Percentiles rank a stretch among this genome's conserved stretches.
These are phyloP conservation scores for Bacidia rubella DNA, from an alignment of 495 filamentous ascomycete genomes.

Conservation along the genomic window DNA sequence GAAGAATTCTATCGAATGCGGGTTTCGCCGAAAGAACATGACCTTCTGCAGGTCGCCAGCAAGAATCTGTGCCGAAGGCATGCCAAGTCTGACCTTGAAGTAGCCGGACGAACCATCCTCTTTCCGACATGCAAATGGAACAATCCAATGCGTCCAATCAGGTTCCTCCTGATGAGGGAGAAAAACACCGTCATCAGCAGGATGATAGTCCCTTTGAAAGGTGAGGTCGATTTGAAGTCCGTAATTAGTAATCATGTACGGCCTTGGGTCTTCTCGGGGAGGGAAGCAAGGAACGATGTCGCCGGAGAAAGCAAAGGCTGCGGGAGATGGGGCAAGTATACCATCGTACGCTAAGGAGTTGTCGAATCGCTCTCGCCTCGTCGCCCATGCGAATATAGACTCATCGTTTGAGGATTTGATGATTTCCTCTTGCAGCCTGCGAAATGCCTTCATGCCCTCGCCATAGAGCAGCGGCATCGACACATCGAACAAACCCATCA, in stretches of 20 bases:
- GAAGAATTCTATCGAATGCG: not conserved
- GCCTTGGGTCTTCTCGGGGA: not conserved
- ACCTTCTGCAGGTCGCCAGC: not conserved
- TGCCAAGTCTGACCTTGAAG: not conserved
- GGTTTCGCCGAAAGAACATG: not conserved
- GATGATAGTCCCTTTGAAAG: not conserved
- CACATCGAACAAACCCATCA: conserved; percentile 23
- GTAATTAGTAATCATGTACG: not conserved
- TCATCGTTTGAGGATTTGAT: conserved; percentile 16
- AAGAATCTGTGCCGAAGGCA: not conserved
- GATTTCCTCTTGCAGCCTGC: conserved; percentile 21
- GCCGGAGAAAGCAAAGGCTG: not conserved
- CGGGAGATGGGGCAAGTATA: not conserved
- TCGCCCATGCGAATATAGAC: conserved; percentile 18
- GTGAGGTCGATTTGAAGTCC: not conserved
- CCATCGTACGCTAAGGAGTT: not conserved
- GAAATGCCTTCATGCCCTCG: conserved; percentile 22
- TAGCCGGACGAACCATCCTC: not conserved
- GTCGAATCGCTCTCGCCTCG: not conserved
- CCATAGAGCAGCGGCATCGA: conserved; percentile 26
- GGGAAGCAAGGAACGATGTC: not conserved
- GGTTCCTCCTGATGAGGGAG: not conserved
- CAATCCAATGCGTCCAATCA: not conserved
- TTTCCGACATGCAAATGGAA: not conserved
- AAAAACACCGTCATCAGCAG: not conserved